Conservation (phyloP, 2,329 filamentous ascomycete species). For the Penicillium janthinellum region DNA sequence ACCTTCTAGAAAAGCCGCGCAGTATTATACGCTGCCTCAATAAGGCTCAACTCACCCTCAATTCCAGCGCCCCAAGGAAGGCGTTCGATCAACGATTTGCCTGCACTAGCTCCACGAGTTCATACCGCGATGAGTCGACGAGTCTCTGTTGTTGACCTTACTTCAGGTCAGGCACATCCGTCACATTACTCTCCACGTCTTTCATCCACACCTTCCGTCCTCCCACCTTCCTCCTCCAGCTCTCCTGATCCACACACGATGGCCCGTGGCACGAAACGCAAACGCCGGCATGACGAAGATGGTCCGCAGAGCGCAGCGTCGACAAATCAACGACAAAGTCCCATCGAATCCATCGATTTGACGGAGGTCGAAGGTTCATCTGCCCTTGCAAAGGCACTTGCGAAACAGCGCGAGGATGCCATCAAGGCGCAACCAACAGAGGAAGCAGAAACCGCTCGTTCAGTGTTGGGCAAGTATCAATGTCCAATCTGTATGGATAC, state of each 20-base stretch:
- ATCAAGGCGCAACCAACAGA: slow-evolving; percentile 46
- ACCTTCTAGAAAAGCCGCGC: neutral
- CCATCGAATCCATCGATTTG: slow-evolving; percentile 55
- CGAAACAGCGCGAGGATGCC: slow-evolving; percentile 57
- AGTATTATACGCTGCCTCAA: neutral
- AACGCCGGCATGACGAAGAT: slow-evolving; percentile 17
- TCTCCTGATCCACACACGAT: neutral
- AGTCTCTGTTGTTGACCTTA: slow-evolving; percentile 20
- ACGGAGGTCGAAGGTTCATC: slow-evolving; percentile 47
- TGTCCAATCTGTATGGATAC: slow-evolving; percentile 68
- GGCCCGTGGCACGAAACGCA: slow-evolving; percentile 9
- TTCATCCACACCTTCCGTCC: neutral
- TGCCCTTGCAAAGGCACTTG: slow-evolving; percentile 48
- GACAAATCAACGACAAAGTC: slow-evolving; percentile 13
- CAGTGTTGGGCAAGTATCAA: slow-evolving; percentile 52
- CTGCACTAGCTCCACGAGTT: neutral
- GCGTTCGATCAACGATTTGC: neutral
- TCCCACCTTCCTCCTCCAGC: neutral
- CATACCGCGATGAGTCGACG: slow-evolving; percentile 18
- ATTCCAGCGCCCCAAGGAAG: neutral
- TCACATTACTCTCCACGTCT: neutral
- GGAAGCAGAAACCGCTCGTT: slow-evolving; percentile 32
- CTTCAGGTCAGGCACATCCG: neutral
- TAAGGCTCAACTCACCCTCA: neutral
- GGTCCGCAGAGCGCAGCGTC: neutral